Evolutionary conservation across 2,329 filamentous ascomycete species (phyloP).

Genomic region (Aspergillus fumigatiaffinis): DNA sequence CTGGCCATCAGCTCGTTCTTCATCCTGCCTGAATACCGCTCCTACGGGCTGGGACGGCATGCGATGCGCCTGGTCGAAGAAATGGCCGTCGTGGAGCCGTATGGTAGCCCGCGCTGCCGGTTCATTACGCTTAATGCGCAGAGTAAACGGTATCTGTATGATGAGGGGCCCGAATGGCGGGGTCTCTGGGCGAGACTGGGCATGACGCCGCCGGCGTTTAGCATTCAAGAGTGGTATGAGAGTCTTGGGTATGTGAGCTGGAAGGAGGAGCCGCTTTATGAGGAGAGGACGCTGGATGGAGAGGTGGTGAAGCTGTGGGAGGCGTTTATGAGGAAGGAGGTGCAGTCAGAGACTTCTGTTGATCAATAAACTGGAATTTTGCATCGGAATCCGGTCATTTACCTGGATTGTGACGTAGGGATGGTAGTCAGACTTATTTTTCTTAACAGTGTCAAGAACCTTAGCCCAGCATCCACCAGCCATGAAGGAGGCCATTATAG

Average conservation of each 20-base stretch:
- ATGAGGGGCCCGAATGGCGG: conserved; percentile 10
- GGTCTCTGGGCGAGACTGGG: conserved; percentile 11
- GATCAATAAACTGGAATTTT: not conserved
- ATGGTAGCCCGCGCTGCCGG: not conserved
- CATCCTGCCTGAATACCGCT: not conserved
- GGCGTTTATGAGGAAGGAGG: conserved; percentile 16
- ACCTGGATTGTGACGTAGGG: no score
- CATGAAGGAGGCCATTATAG: no score
- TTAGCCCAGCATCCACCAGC: no score
- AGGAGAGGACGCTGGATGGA: conserved; percentile 9
- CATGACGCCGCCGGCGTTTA: conserved; percentile 8
- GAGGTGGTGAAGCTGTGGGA: conserved; percentile 7
- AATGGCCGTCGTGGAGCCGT: not conserved
- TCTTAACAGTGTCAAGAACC: no score
- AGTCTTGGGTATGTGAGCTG: conserved; percentile 14
- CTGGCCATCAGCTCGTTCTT: not conserved
- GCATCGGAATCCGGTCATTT: no score
- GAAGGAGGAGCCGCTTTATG: conserved; percentile 14
- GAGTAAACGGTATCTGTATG: conserved; percentile 15
- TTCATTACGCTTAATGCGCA: conserved; percentile 2
- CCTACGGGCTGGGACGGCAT: not conserved
- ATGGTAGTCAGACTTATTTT: no score
- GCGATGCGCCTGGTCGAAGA: not conserved
- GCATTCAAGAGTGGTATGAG: conserved; percentile 18
- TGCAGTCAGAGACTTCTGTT: not conserved